These are phyloP conservation scores for Biscutella laevigata DNA, from an alignment of 441 rosid genomes.

Conservation along the genomic window DNA sequence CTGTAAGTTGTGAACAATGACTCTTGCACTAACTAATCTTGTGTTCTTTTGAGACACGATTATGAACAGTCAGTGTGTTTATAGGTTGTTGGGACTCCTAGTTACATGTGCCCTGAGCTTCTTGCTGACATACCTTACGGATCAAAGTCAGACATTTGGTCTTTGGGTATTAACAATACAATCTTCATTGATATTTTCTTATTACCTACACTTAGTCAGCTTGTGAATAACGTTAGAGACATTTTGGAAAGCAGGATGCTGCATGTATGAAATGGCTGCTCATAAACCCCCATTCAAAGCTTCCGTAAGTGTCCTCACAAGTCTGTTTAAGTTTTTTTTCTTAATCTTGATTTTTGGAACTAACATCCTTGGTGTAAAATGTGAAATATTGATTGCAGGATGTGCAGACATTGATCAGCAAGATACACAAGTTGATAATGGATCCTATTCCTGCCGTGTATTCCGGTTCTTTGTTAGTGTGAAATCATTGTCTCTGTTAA, in stretches of 20 bases:
- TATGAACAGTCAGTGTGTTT: neutral
- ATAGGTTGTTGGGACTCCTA: slow-evolving; percentile 75
- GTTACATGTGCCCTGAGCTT: slow-evolving; percentile 79
- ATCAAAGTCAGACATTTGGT: slow-evolving; percentile 73
- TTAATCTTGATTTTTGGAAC: neutral
- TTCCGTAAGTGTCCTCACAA: slow-evolving; percentile 37
- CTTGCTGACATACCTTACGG: slow-evolving; percentile 83
- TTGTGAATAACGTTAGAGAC: neutral
- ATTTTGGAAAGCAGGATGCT: slow-evolving; percentile 48
- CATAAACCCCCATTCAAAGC: slow-evolving; percentile 68
- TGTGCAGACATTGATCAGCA: slow-evolving; percentile 53
- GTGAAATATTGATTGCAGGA: slow-evolving; percentile 31
- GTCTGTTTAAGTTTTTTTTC: neutral
- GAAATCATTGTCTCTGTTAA: neutral
- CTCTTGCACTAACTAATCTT: neutral
- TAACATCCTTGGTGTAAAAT: neutral
- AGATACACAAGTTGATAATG: slow-evolving; percentile 53
- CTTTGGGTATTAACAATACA: slow-evolving; percentile 38
- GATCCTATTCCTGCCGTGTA: slow-evolving; percentile 59
- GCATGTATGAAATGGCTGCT: slow-evolving; percentile 66
- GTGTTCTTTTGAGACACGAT: neutral
- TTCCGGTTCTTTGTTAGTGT: slow-evolving; percentile 55
- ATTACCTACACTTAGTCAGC: neutral
- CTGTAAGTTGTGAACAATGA: slow-evolving; percentile 32
- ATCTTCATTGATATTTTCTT: neutral